These are phyloP conservation scores for Wickerhamiella nectarea DNA, from an alignment of 805 yeast genomes.

Conservation along the genomic window DNA sequence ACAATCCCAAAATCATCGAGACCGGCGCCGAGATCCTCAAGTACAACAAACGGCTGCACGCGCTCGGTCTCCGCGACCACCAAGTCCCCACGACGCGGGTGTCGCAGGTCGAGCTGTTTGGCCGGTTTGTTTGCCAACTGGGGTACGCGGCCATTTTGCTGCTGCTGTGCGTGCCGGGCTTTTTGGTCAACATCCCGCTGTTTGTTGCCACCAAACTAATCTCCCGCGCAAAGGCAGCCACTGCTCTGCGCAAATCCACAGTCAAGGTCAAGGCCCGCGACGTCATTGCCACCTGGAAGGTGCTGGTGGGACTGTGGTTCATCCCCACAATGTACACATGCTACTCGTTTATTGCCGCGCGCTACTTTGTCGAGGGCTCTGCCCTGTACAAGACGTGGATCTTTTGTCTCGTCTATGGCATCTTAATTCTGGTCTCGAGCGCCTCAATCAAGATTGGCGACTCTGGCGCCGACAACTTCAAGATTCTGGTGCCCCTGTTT, in stretches of 20 bases:
- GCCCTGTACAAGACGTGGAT: constrained; percentile 21
- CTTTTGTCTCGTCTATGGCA: constrained; percentile 41
- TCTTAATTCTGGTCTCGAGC: constrained; percentile 61
- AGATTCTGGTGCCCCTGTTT: constrained; percentile 68
- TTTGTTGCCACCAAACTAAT: constrained; percentile 64
- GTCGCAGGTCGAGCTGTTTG: constrained; percentile 38
- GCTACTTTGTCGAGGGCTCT: constrained; percentile 25
- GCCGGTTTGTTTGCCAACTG: constrained; percentile 36
- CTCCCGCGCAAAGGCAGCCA: constrained; percentile 55
- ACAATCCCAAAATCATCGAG: constrained; percentile 51
- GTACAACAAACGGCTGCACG: constrained; percentile 54
- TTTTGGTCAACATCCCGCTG: constrained; percentile 73
- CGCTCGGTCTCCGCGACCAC: constrained; percentile 56
- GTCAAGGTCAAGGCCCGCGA: constrained; percentile 89
- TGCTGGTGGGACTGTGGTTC: constrained; percentile 71
- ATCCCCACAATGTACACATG: constrained; percentile 77
- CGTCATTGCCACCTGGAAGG: constrained; percentile 95
- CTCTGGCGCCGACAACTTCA: constrained; percentile 77
- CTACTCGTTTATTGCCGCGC: constrained; percentile 46
- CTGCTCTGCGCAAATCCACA: constrained; percentile 72
- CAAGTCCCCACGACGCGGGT: constrained; percentile 50
- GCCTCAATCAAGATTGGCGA: constrained; percentile 90
- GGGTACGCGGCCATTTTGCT: constrained; percentile 43
- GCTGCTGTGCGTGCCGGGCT: constrained; percentile 74
- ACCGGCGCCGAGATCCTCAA: constrained; percentile 49